Evolutionary conservation across 257 asterid species (phyloP).

Genomic region (Solanum dulcamara): DNA sequence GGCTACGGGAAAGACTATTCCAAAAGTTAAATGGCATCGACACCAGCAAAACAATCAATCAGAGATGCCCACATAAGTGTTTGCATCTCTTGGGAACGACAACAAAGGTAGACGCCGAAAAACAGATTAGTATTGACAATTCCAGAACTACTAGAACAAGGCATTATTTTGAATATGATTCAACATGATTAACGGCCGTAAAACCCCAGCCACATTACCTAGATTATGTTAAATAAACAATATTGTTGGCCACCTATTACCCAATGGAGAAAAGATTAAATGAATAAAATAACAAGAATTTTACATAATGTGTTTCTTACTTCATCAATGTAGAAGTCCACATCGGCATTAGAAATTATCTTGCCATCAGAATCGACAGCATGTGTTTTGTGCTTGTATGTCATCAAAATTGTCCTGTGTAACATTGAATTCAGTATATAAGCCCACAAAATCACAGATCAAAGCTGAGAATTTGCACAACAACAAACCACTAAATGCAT

Average conservation of each 20-base stretch:
- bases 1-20: not conserved
- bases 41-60: not conserved
- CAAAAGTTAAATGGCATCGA: not conserved
- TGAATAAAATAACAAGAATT: not conserved
- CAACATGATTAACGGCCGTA: not conserved
- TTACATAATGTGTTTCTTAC: slow-evolving; percentile 31
- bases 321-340: slow-evolving; percentile 75
- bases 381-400: slow-evolving; percentile 95
- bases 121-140: not conserved
- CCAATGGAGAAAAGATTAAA: not conserved
- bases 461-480: not conserved
- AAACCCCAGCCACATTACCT: not conserved
- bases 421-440: not conserved
- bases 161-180: not conserved
- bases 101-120: not conserved
- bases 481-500: not conserved
- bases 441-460: not conserved
- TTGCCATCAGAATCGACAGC: slow-evolving; percentile 68
- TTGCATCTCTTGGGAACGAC: not conserved
- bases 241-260: not conserved
- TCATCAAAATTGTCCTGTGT: slow-evolving; percentile 81
- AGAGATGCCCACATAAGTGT: not conserved
- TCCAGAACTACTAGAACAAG: not conserved
- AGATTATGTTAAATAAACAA: not conserved
- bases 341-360: slow-evolving; percentile 64